These are phyloP conservation scores for Ophiostoma pallidulum DNA, from an alignment of 2,329 filamentous ascomycete genomes.

Conservation along the genomic window DNA sequence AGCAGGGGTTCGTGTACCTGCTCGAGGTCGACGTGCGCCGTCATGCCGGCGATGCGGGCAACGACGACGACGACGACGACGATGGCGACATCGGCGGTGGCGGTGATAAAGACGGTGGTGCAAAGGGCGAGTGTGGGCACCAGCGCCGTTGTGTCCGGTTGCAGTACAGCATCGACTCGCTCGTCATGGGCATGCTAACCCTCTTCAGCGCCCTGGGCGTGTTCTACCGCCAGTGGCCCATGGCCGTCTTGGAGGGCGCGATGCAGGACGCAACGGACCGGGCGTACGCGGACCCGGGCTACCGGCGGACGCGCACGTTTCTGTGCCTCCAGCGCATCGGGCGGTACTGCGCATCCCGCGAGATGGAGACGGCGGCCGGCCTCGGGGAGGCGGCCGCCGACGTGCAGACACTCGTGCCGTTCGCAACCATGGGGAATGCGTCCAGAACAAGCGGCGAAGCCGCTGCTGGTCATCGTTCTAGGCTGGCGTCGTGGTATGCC, in stretches of 20 bases:
- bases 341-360: background rate
- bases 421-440: too few relatives aligned
- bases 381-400: too few relatives aligned
- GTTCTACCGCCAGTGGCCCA: conserved; percentile 11
- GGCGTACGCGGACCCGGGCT: background rate
- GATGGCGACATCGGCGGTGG: background rate
- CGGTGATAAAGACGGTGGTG: background rate
- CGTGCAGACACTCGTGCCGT: too few relatives aligned
- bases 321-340: conserved; percentile 1
- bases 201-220: conserved; percentile 12
- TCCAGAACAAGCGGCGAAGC: too few relatives aligned
- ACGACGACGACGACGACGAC: background rate
- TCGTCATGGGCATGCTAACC: conserved; percentile 5
- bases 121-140: too few relatives aligned
- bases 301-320: background rate
- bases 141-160: too few relatives aligned
- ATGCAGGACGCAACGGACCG: background rate
- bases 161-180: conserved; percentile 3
- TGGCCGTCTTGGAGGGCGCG: background rate
- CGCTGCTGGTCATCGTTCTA: too few relatives aligned
- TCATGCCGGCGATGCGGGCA: background rate
- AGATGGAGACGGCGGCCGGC: too few relatives aligned
- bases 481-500: too few relatives aligned
- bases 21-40: conserved; percentile 1
- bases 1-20: conserved; percentile 8